Base-by-base conservation (phyloP, 495 filamentous ascomycete species). In the Hypoxylon intermedium region DNA sequence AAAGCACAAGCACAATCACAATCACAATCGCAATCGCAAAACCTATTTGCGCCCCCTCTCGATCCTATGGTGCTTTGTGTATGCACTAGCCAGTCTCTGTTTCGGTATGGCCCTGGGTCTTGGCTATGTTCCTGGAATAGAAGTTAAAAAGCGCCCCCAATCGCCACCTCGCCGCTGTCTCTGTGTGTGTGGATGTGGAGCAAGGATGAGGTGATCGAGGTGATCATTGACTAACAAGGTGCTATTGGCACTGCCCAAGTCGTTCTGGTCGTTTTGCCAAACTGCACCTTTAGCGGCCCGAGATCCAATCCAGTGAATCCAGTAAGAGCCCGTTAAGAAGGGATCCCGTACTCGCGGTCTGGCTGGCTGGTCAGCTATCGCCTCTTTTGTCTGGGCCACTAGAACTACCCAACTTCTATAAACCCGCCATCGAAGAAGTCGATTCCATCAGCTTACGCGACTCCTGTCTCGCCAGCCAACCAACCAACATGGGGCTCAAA, bases 221-320 rank as follows among this genome's bases (percentile, higher is more conserved):
- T 65, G 62, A 65, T 65, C 55, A 60, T 65, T 65, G 62, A 65
- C 51, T 65, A 65, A 60, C 56, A 65, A 60, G 55, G 62, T 65
- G 62, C 38, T 65, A 60, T 65, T 40, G 51, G 52, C 24, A 43
- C 38, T 65, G 37, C 50, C 62, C 40, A 55, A 59, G 41, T 50
- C n/a, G n/a, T n/a, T n/a, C n/a, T n/a, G n/a, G n/a, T 15, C 47
- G 44, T 59, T 38, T 58, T 26, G 24, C 7, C 24, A 26, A 52
- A 65, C 62, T 60, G 45, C 61, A 53, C 24, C 31, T 41, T 51
- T 15, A 40, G 36, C 61, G 20, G 26, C 38, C 60, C 37, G 53
- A 53, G 48, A 53, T 41, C 49, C 49, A 58, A 53, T 54, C 19
- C n/a, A n/a, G n/a, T n/a, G n/a, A n/a, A n/a, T n/a, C n/a, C n/a